Base-by-base conservation (phyloP, 2,329 filamentous ascomycete genomes). In the Ophiostoma sp. region DNA sequence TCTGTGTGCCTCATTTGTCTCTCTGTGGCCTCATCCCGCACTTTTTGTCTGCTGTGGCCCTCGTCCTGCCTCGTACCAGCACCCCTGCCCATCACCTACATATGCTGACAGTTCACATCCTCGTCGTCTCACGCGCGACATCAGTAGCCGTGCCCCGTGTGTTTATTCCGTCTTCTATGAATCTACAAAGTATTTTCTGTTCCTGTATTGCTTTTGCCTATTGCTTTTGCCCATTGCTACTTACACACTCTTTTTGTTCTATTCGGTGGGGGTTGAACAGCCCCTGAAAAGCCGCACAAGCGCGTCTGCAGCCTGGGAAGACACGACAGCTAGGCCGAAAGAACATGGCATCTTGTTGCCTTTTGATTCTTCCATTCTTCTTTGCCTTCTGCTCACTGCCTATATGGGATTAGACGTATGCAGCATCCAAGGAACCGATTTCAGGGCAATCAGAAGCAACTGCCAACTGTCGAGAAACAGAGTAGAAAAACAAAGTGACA, bases 211-310 rank as follows among this genome's bases (percentile, higher is more conserved):
- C 27, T 27, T 27, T 27, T 27, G 27, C 27, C 27, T 2, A 27
- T 27, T 27, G 27, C 27, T 27, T 27, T 27, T 27, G 27, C 27
- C 27, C 27, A 27, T 27, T 27, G 27, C 27, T 27, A 27, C 27
- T 27, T 27, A 2, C 27, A 27, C 27, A 1, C 27, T 27, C 27
- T 27, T 27, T 1, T 27, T 27, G 27, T 27, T 27, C 27, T 27
- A 27, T 27, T 27, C 27, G 27, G 27, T 27, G 27, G 27, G 4
- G 14, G 27, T 58, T 1, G 55, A 38, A 14, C 27, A 38, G 18
- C 55, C 55, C 55, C 27, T 36, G 55, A 60, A 60, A 60, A 55
- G 49, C 27, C 27, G 12, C 55, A 38, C 55, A 60, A 60, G 55
- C 55, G 55, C 55, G 55, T 40, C 27, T 60, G 55, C 55, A 60